These are phyloP conservation scores for Clitocybe nebularis DNA, from an alignment of 1,284 basidiomycete genomes.

Conservation along the genomic window DNA sequence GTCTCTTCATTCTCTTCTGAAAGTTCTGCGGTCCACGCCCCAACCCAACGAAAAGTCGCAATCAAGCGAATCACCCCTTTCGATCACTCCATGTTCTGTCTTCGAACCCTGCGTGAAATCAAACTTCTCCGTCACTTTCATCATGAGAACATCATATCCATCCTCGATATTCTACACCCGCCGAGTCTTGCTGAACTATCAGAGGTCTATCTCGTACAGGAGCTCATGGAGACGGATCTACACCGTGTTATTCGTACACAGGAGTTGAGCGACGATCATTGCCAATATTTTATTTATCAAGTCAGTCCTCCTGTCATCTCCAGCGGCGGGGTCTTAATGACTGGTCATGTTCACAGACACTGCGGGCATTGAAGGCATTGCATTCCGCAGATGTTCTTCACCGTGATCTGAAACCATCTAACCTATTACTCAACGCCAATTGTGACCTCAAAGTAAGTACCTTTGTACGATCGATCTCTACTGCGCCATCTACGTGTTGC, in stretches of 20 bases:
- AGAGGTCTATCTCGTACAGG: slow-evolving; percentile 83
- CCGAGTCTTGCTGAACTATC: slow-evolving; percentile 63
- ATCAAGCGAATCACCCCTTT: slow-evolving; percentile 85
- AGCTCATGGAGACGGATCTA: slow-evolving; percentile 89
- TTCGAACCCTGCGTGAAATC: slow-evolving; percentile 83
- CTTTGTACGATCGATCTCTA: too few species aligned
- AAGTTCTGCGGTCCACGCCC: slow-evolving; percentile 24
- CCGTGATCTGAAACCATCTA: slow-evolving; percentile 90
- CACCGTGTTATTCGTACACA: slow-evolving; percentile 87
- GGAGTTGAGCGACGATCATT: slow-evolving; percentile 85
- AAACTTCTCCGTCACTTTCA: slow-evolving; percentile 80
- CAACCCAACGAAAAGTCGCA: slow-evolving; percentile 65
- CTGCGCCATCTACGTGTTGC: neutral
- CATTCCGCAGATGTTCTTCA: slow-evolving; percentile 90
- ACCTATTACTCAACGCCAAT: slow-evolving; percentile 89
- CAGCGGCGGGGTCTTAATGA: slow-evolving; percentile 11
- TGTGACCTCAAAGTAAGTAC: slow-evolving; percentile 82
- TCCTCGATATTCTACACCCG: slow-evolving; percentile 73
- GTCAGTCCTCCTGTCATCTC: slow-evolving; percentile 33
- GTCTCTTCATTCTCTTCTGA: neutral
- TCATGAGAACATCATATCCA: slow-evolving; percentile 82
- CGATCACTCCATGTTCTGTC: slow-evolving; percentile 86
- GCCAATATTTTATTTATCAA: slow-evolving; percentile 95
- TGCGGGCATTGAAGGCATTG: slow-evolving; percentile 88
- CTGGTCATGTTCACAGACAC: slow-evolving; percentile 47